phyloP scores from a whole-genome alignment of 345 rosid genomes.

The Mangifera indica region DNA sequence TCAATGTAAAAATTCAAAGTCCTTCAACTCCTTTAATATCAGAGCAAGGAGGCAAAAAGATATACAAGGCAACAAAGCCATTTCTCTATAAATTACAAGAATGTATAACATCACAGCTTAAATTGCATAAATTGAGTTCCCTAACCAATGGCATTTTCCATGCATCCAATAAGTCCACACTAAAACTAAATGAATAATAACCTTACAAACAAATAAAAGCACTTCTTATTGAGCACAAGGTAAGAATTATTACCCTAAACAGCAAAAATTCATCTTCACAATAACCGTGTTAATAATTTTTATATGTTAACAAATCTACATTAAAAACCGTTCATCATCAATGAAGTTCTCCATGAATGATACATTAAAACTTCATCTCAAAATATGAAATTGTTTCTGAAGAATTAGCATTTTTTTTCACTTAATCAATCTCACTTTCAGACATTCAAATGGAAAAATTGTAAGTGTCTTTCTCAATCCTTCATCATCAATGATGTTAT shows the following conservation, averaged over 20 bases:
- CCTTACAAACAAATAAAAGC: not conserved
- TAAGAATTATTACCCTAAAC: not conserved
- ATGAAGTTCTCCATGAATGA: not conserved
- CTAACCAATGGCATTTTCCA: not conserved
- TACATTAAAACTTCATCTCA: not conserved
- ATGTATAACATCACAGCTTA: not conserved
- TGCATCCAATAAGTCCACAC: constrained; percentile 4
- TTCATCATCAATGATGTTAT: not conserved
- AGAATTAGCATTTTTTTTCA: not conserved
- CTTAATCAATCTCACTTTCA: not conserved
- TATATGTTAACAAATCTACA: not conserved
- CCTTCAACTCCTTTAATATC: not conserved
- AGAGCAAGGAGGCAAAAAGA: not conserved
- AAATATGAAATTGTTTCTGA: not conserved
- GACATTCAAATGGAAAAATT: not conserved
- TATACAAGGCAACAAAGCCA: not conserved
- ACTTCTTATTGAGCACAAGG: not conserved
- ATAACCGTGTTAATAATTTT: no score
- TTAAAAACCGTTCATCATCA: no score
- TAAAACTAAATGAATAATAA: constrained; percentile 2
- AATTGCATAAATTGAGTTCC: no score
- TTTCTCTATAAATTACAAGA: not conserved
- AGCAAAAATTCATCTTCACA: no score
- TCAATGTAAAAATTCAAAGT: not conserved
- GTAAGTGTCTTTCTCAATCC: not conserved